Evolutionary conservation across 73 alveolate genomes (phyloP).

Genomic region (Paramecium primaurelia): DNA sequence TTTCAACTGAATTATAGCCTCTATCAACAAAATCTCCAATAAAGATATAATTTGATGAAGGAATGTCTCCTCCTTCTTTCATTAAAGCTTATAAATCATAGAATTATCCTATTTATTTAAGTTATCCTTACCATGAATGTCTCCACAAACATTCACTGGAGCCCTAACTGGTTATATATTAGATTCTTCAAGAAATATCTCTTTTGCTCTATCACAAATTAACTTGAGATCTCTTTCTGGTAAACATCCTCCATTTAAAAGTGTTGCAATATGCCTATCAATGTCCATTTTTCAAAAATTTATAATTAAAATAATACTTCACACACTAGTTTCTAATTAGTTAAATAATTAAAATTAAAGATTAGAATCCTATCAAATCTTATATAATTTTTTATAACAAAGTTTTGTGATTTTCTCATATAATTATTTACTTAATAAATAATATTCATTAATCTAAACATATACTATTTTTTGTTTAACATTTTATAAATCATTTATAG

Average conservation of each 20-base stretch:
- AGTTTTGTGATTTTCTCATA: not conserved
- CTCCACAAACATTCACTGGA: conserved; percentile 88
- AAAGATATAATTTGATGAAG: conserved; percentile 79
- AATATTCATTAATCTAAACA: not conserved
- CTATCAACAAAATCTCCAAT: conserved; percentile 86
- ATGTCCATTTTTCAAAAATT: conserved; percentile 13
- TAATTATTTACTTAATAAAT: not conserved
- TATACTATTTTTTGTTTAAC: not conserved
- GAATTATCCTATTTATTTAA: conserved; percentile 51
- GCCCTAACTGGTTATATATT: conserved; percentile 67
- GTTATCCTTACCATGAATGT: conserved; percentile 66
- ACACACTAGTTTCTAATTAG: not conserved
- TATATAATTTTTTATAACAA: not conserved
- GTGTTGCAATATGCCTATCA: conserved; percentile 25
- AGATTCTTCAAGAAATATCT: conserved; percentile 69
- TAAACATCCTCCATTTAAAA: conserved; percentile 61
- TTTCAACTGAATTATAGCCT: conserved; percentile 82
- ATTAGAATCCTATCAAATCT: not conserved
- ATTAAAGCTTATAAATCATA: conserved; percentile 58
- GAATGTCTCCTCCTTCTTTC: conserved; percentile 72
- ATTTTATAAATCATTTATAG: not conserved
- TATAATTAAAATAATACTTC: not conserved
- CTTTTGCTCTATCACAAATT: conserved; percentile 78
- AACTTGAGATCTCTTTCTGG: conserved; percentile 72
- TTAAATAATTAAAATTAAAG: not conserved